phyloP scores from a whole-genome alignment of 768 basidiomycete genomes.

The Phaeolepiota aurea region DNA sequence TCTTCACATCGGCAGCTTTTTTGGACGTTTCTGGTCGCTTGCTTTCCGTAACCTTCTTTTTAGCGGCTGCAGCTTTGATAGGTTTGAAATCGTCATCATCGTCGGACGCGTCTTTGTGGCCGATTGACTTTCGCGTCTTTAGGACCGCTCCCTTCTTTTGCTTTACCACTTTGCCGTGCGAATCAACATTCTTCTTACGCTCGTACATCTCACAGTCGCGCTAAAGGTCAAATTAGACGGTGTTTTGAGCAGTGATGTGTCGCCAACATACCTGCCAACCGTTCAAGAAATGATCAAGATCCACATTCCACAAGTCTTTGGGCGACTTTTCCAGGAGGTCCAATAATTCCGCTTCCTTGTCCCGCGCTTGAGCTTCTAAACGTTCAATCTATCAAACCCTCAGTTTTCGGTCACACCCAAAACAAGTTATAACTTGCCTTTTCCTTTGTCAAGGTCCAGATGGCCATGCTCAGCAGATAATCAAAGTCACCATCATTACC shows the following conservation, averaged over 20 bases:
- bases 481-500: slow-evolving; percentile 57
- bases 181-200: slow-evolving; percentile 27
- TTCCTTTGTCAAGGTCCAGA: slow-evolving; percentile 91
- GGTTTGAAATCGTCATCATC: slow-evolving; percentile 42
- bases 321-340: slow-evolving; percentile 70
- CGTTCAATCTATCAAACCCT: slow-evolving; percentile 61
- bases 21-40: slow-evolving; percentile 18
- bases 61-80: slow-evolving; percentile 31
- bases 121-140: slow-evolving; percentile 42
- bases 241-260: neutral
- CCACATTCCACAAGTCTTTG: slow-evolving; percentile 81
- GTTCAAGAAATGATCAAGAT: slow-evolving; percentile 74
- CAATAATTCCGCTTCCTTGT: slow-evolving; percentile 79
- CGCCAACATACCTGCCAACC: slow-evolving; percentile 73
- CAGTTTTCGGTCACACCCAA: neutral
- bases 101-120: slow-evolving; percentile 23
- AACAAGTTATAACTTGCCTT: slow-evolving; percentile 44
- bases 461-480: slow-evolving; percentile 91
- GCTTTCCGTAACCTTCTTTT: slow-evolving; percentile 28
- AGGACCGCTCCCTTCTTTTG: slow-evolving; percentile 37
- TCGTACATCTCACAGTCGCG: slow-evolving; percentile 40
- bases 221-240: slow-evolving; percentile 9
- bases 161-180: slow-evolving; percentile 40
- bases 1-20: slow-evolving; percentile 9
- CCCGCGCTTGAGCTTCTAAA: slow-evolving; percentile 67